phyloP scores from a whole-genome alignment of 192 early-diverging fungal genomes.

The Geranomyces variabilis region DNA sequence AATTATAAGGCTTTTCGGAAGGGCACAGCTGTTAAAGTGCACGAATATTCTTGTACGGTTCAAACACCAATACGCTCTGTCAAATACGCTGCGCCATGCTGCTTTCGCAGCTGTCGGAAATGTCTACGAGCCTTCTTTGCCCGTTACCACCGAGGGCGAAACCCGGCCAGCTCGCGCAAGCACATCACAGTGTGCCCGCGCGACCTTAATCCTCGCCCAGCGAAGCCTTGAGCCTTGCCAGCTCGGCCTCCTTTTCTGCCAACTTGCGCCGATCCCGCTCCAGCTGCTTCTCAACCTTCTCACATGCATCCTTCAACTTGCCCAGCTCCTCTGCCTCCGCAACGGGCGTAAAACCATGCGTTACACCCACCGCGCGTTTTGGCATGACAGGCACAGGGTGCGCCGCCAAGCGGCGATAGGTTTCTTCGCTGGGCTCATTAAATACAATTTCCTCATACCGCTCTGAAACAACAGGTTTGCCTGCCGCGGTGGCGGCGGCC shows the following conservation, averaged over 20 bases:
- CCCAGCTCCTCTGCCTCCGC: constrained; percentile 73
- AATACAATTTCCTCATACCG: constrained; percentile 86
- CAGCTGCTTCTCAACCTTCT: constrained; percentile 60
- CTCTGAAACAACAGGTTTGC: constrained; percentile 73
- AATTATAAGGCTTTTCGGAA: no score
- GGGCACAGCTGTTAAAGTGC: no score
- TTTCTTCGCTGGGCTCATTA: constrained; percentile 80
- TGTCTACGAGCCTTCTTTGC: no score
- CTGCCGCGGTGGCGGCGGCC: constrained; percentile 57
- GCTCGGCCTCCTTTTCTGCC: constrained; percentile 57
- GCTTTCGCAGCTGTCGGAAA: no score
- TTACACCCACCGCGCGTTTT: constrained; percentile 51
- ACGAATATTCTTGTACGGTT: no score
- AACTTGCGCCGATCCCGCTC: constrained; percentile 54
- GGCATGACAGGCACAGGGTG: constrained; percentile 40
- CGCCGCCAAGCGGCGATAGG: constrained; percentile 63
- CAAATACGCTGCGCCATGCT: no score
- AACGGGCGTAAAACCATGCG: constrained; percentile 52
- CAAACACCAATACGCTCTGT: no score
- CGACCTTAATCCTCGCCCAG: constrained; percentile 31
- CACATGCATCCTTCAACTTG: constrained; percentile 61
- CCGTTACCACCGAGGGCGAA: no score
- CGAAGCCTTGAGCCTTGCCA: constrained; percentile 44
- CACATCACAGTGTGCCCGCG: no score
- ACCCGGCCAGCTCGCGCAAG: no score